phyloP scores from a whole-genome alignment of 164 flowering plant species.

The Piper betle region DNA sequence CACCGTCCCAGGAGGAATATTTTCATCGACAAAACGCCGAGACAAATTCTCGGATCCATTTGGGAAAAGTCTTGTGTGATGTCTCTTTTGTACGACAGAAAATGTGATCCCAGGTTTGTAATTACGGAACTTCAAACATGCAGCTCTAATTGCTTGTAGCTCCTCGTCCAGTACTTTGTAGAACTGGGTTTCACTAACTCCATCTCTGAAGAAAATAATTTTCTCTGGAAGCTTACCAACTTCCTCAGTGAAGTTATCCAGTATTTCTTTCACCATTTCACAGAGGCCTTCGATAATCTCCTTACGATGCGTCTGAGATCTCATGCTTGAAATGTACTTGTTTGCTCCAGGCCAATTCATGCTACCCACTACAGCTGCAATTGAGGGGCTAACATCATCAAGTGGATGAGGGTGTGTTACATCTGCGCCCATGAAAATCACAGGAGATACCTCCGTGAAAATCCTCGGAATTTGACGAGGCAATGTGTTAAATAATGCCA shows the following conservation, averaged over 20 bases:
- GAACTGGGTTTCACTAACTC: conserved; percentile 92
- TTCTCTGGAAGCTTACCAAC: conserved; percentile 44
- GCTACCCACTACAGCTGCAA: conserved; percentile 93
- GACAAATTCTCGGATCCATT: conserved; percentile 16
- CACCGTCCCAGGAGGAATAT: conserved; percentile 86
- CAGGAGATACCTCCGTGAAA: conserved; percentile 42
- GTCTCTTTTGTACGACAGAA: conserved; percentile 84
- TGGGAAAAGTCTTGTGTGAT: conserved; percentile 77
- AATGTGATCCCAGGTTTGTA: conserved; percentile 74
- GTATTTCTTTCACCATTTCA: conserved; percentile 68
- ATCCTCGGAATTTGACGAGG: conserved; percentile 70
- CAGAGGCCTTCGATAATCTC: conserved; percentile 76
- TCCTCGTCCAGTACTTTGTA: conserved; percentile 69
- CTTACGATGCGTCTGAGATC: conserved; percentile 76
- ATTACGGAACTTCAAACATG: conserved; percentile 39
- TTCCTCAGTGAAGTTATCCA: conserved; percentile 48
- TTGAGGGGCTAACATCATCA: conserved; percentile 78
- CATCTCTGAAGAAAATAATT: conserved; percentile 85
- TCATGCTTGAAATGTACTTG: conserved; percentile 70
- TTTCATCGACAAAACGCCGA: conserved; percentile 29
- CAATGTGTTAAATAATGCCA: conserved; percentile 59
- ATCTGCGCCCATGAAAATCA: conserved; percentile 93
- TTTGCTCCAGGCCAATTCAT: conserved; percentile 95
- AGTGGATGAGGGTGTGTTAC: conserved; percentile 96
- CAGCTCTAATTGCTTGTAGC: conserved; percentile 48